Evolutionary conservation across 179 eudicot genomes (phyloP).

Genomic region (Nepenthes alata): DNA sequence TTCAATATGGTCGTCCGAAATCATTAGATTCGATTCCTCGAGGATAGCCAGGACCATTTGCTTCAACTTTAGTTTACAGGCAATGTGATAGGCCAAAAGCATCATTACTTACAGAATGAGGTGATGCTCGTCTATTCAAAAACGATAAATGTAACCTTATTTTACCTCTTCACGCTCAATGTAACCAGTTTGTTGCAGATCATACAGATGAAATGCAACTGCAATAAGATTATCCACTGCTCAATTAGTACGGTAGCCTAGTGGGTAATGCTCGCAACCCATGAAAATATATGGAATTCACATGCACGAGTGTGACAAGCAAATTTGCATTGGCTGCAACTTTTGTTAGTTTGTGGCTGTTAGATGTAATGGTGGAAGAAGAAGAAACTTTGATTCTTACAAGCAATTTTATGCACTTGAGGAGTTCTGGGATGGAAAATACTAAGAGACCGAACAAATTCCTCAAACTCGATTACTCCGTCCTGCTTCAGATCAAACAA

Average conservation of each 20-base stretch:
- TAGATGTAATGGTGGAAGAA: too few species aligned
- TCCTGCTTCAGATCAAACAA: conserved; percentile 52
- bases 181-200: conserved; percentile 43
- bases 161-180: conserved; percentile 57
- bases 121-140: not conserved
- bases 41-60: conserved; percentile 57
- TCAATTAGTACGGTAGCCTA: not conserved
- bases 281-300: not conserved
- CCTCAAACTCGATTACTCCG: conserved; percentile 71
- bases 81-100: not conserved
- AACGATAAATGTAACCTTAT: not conserved
- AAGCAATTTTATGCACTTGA: conserved; percentile 42
- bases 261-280: not conserved
- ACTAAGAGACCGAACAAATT: conserved; percentile 68
- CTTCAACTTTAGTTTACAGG: conserved; percentile 31
- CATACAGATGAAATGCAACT: conserved; percentile 59
- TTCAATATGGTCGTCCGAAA: conserved; percentile 45
- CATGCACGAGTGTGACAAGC: not conserved
- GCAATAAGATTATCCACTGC: conserved; percentile 10
- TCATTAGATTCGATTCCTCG: conserved; percentile 31
- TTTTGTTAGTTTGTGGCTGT: too few species aligned
- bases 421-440: conserved; percentile 68
- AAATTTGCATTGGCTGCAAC: not conserved
- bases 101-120: conserved; percentile 2
- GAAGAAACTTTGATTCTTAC: conserved; percentile 23